Percentiles rank a stretch among this genome's conserved stretches.
phyloP scores from a whole-genome alignment of 106 monocot species.

The Allium cepa region DNA sequence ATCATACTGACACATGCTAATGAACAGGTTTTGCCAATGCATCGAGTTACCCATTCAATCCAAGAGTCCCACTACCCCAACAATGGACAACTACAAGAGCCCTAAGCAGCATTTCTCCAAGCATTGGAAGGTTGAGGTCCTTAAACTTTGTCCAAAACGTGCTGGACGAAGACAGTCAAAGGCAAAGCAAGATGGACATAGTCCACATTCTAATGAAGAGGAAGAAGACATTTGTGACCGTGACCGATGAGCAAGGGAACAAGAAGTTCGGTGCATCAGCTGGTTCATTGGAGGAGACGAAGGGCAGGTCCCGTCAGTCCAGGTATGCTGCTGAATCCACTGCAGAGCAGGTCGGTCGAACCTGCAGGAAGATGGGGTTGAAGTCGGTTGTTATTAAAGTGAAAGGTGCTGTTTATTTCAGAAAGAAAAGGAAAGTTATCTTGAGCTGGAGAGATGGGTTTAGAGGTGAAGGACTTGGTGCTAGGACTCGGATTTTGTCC shows the following conservation, averaged over 20 bases:
- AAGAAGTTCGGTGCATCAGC: slow-evolving; percentile 10
- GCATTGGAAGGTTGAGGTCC: no score
- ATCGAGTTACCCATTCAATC: no score
- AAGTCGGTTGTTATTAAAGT: slow-evolving; percentile 24
- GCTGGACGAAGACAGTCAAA: slow-evolving; percentile 4
- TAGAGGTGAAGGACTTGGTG: slow-evolving; percentile 19
- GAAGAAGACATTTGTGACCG: slow-evolving; percentile 13
- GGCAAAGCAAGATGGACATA: background rate
- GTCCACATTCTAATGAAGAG: background rate
- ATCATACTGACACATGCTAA: no score
- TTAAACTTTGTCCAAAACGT: no score
- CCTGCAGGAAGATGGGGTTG: slow-evolving; percentile 14
- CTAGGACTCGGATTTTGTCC: slow-evolving; percentile 14
- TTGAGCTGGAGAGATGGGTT: slow-evolving; percentile 25
- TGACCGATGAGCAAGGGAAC: slow-evolving; percentile 10
- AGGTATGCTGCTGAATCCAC: slow-evolving; percentile 29
- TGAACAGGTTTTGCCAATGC: no score
- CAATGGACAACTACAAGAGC: no score
- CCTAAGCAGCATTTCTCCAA: no score
- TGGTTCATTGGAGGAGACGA: slow-evolving; percentile 12
- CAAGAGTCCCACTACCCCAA: no score
- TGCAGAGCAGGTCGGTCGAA: slow-evolving; percentile 20
- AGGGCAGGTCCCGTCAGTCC: slow-evolving; percentile 17
- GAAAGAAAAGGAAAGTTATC: slow-evolving; percentile 26
- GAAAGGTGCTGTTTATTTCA: slow-evolving; percentile 15